Evolutionary conservation across 768 basidiomycete species (phyloP).

Genomic region (Chalciporus piperatus): DNA sequence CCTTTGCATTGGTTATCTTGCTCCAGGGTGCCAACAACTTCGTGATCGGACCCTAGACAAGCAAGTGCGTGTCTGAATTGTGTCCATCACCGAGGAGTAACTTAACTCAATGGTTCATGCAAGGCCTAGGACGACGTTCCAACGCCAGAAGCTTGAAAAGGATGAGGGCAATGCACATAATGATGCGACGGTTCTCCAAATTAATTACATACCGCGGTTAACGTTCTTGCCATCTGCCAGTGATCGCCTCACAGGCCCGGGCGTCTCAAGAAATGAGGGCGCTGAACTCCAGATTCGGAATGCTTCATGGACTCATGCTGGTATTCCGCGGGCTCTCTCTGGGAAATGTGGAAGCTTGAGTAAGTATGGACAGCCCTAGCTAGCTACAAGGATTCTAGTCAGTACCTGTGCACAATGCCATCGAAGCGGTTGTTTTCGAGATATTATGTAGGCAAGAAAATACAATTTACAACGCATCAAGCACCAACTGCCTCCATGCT

Average conservation of each 20-base stretch:
- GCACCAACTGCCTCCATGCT: slow-evolving; percentile 76
- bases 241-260: no score
- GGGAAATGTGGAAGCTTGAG: slow-evolving; percentile 43
- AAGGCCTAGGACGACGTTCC: slow-evolving; percentile 69
- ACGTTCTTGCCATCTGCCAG: no score
- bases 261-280: slow-evolving; percentile 68
- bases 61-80: slow-evolving; percentile 44
- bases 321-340: slow-evolving; percentile 73
- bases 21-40: slow-evolving; percentile 62
- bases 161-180: slow-evolving; percentile 66
- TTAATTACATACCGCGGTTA: no score
- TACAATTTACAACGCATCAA: slow-evolving; percentile 42
- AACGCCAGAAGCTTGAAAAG: slow-evolving; percentile 71
- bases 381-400: background rate
- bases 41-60: slow-evolving; percentile 69
- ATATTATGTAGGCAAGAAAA: slow-evolving; percentile 25
- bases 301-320: slow-evolving; percentile 63
- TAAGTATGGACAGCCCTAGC: no score
- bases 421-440: background rate
- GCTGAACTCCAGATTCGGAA: slow-evolving; percentile 62
- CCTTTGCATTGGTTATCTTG: slow-evolving; percentile 42
- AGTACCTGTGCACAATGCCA: background rate
- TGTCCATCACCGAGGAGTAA: background rate
- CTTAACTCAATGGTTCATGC: background rate
- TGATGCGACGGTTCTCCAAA: slow-evolving; percentile 54